Evolutionary conservation across 371 early-diverging fungal genomes (phyloP).

Genomic region (Mortierella sp.): DNA sequence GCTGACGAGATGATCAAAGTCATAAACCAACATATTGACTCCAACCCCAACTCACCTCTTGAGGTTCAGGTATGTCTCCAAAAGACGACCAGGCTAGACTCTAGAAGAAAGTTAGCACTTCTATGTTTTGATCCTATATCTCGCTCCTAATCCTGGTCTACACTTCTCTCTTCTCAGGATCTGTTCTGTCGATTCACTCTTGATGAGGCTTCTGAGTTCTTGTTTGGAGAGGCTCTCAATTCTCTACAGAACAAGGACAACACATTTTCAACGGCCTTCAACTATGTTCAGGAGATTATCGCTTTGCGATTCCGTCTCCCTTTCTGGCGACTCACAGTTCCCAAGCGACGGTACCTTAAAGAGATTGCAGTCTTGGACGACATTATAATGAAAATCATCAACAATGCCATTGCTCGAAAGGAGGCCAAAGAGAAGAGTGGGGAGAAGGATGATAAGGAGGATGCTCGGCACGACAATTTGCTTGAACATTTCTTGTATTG

Average conservation of each 20-base stretch:
- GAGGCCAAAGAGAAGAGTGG: slow-evolving; percentile 5
- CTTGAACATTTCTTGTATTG: slow-evolving; percentile 44
- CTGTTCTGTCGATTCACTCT: slow-evolving; percentile 42
- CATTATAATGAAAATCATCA: slow-evolving; percentile 44
- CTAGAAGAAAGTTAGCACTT: too few relatives aligned
- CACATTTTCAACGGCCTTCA: slow-evolving; percentile 37
- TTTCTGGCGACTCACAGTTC: slow-evolving; percentile 27
- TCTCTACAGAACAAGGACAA: slow-evolving; percentile 25
- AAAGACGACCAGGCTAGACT: neutral
- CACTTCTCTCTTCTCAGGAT: slow-evolving; percentile 3
- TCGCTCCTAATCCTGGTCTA: too few relatives aligned
- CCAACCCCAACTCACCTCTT: slow-evolving; percentile 10
- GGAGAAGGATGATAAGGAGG: neutral
- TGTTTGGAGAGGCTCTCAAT: slow-evolving; percentile 45
- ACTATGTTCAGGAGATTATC: slow-evolving; percentile 35
- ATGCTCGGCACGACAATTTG: slow-evolving; percentile 16
- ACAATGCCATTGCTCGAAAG: slow-evolving; percentile 33
- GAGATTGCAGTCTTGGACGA: slow-evolving; percentile 41
- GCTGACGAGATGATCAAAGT: neutral
- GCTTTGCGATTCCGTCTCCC: slow-evolving; percentile 53
- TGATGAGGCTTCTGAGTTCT: slow-evolving; percentile 40
- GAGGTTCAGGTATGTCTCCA: slow-evolving; percentile 28
- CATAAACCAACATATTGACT: neutral
- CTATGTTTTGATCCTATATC: too few relatives aligned
- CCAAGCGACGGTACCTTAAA: slow-evolving; percentile 11